Base-by-base conservation (phyloP, 306 rosid species). In the Prunus padus region DNA sequence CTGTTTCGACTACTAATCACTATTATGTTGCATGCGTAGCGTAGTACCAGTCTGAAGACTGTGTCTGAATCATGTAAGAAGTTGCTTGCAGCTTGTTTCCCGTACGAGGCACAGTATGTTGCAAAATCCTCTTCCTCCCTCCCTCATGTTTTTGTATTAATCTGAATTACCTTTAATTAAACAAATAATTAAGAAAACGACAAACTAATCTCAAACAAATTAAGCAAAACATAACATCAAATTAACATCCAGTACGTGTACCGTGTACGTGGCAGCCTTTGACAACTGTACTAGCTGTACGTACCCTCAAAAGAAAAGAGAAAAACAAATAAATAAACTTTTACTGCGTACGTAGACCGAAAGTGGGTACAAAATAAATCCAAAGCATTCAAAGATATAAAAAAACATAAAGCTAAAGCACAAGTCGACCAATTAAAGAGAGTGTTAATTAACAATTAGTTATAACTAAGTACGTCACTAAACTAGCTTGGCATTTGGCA, bases 261-360 rank as follows among this genome's bases (percentile, higher is more conserved):
- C n/a, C n/a, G n/a, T n/a, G 28, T 37, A 69, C 80, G 77, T 75
- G 84, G 80, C 77, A 56, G 56, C 67, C 73, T 80, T 71, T 31
- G 76, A 64, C 40, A 57, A 45, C 74, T 51, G 79, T 73, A 73
- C 59, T 18, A 15, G 0, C 47, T 33, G 59, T 73, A 73, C 77
- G 59, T 73, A 73, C 77, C 5, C 13, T 18, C 12, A 18, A 25
- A 30, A 16, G 0, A 44, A 9, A 61, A 4, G 4, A 11, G 13
- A 9, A 30, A 31, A 16, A n/a, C 0, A 20, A 56, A 2, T 0
- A 30, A 30, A 7, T 6, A 37, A 8, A 15, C 65, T 40, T 56
- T 40, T 40, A 42, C 67, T 57, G 65, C 51, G 51, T 12, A 7
- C 3, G 20, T 5, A 22, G 9, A 67, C 67, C 26, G 75, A 74